Base-by-base conservation (phyloP, 1,284 basidiomycete species). In the Cystobasidium slooffiae region DNA sequence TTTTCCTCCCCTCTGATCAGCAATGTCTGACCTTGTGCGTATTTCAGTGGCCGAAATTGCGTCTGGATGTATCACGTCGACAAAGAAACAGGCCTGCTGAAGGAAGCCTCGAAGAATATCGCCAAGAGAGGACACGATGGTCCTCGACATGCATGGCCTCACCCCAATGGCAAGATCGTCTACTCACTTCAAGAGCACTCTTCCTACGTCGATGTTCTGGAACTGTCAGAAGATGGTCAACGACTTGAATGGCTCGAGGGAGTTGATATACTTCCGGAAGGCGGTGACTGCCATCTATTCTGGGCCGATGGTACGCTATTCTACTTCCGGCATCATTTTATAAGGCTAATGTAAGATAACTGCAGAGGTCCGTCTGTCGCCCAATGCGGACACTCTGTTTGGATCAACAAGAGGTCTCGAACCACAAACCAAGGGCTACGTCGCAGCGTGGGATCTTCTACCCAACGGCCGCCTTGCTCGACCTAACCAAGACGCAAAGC, bases 71-170 rank as follows among this genome's bases (percentile, higher is more conserved):
- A 83, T 77, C 75, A 79, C 44, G 81, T 83, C 22, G 78, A 80
- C 69, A 73, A 52, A 44, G 47, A 62, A 75, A 80, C 67, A 72
- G 78, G 81, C 16, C 69, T 75, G 0, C 78, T 83, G 8, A 78
- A 75, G 16, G 76, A 81, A 39, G 80, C 79, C 9, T 79, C 80
- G 31, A 83, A 83, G 78, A 81, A 79, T 70, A 73, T 81, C 53
- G 81, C 82, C 6, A 81, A 80, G 9, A 80, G 83, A 22, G 69
- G 78, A 9, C 79, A 82, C 75, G 83, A 83, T 69, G 83, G 82
- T 0, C 83, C 83, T 9, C 78, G 83, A 6, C 83, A 83, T 74
- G 82, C 80, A n/a, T 81, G 82, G 77, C 82, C 83, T 4, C 82
- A 83, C 74, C 82, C 81, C 14, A 79, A 78, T 68, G 83, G 83